Percentiles rank a stretch among this genome's conserved stretches.
Evolutionary conservation across 495 filamentous ascomycete genomes (phyloP).

Genomic region (Podospora didyma): DNA sequence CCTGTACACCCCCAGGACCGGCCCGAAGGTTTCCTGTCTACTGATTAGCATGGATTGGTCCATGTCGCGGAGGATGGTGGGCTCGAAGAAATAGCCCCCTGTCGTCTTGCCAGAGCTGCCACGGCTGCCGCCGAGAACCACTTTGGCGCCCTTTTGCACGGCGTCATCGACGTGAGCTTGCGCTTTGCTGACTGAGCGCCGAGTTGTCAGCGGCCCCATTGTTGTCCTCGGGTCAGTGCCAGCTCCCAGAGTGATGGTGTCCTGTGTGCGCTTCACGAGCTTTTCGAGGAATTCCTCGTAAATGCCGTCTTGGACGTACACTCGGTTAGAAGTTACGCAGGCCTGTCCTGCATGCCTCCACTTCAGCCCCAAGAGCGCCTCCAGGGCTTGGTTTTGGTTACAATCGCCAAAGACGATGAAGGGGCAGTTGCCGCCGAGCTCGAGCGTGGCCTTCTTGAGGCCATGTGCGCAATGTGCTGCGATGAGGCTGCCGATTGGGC

Average conservation of each 20-base stretch:
- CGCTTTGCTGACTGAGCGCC: conserved; percentile 60
- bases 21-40: conserved; percentile 67
- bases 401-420: conserved; percentile 74
- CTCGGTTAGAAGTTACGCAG: conserved; percentile 67
- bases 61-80: conserved; percentile 62
- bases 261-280: conserved; percentile 39
- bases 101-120: no score
- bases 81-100: conserved; percentile 66
- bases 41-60: conserved; percentile 60
- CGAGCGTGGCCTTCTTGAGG: conserved; percentile 68
- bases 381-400: conserved; percentile 63
- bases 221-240: conserved; percentile 54
- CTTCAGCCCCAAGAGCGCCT: conserved; percentile 61
- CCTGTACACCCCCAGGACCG: conserved; percentile 60
- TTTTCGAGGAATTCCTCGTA: conserved; percentile 52
- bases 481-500: conserved; percentile 28
- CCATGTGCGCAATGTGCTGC: conserved; percentile 44
- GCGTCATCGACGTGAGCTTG: conserved; percentile 61
- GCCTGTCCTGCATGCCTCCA: conserved; percentile 68
- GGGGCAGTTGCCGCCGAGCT: conserved; percentile 72
- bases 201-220: conserved; percentile 65
- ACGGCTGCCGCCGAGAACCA: conserved; percentile 53
- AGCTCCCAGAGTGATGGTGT: conserved; percentile 56
- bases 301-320: conserved; percentile 60
- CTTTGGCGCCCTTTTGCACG: conserved; percentile 51